Base-by-base conservation (phyloP, 352 stramenopile genomes). In the Phytopythium vexans region DNA sequence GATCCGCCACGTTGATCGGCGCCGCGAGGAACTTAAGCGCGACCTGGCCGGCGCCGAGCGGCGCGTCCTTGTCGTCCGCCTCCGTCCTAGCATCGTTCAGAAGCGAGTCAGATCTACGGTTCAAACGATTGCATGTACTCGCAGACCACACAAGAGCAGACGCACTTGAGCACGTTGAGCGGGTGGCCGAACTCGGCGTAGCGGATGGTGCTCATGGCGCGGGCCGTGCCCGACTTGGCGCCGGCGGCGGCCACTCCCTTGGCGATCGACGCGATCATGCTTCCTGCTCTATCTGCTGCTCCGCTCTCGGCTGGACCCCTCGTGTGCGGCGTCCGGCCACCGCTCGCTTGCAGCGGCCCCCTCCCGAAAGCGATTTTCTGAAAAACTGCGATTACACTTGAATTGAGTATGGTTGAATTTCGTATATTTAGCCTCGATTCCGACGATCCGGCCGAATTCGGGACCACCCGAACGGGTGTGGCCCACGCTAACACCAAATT, bases 1-100 rank as follows among this genome's bases (percentile, higher is more conserved):
- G 70, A 58, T 96, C 88, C 31, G 86, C 76, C 41, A 91, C 78
- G 58, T 96, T 95, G 58, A 96, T 94, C 6, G 88, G 88, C 41
- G 86, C 85, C 16, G 86, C 88, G 56, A 96, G 62, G 67, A 96
- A 94, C 73, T 94, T 91, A 55, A 96, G 68, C 39, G 78, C 82
- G 15, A 96, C 83, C 56, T 96, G 82, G 45, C 68, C 74, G 12
- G 67, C 60, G 38, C 60, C 66, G 5, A 82, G 66, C 44, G 70
- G 52, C 6, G 56, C 61, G 21, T 87, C 70, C 63, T 84, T 80
- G 51, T 88, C 77, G 56, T 91, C 83, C 34, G 50, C 62, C 57
- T 93, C 75, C 16, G 71, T 74, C 68, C 79, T 92, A 58, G 8
- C 37, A n/a, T 12, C 39, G n/a, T 21, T 31, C 37, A 16, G 15